Conservation (phyloP, 106 monocot genomes). For the Phalaenopsis aphrodite region DNA sequence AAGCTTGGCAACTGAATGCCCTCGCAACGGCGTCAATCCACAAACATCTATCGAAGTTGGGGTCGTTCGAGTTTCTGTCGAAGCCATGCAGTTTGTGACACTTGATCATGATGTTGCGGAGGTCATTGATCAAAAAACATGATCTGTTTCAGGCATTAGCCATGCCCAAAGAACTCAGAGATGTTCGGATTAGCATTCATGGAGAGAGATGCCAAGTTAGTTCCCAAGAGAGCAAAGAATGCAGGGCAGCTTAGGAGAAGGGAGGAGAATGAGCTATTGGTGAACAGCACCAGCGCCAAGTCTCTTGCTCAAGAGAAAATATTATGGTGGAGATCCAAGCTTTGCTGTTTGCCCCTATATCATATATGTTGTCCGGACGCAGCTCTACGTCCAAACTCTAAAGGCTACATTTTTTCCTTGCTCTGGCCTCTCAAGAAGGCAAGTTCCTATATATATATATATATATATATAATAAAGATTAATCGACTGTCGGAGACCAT, state of each 20-base stretch:
- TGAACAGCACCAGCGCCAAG: conserved; percentile 53
- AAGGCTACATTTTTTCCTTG: no score
- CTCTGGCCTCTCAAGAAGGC: conserved; percentile 58
- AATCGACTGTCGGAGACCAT: no score
- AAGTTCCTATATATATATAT: conserved; percentile 22
- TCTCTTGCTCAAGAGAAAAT: conserved; percentile 17
- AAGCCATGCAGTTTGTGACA: conserved; percentile 34
- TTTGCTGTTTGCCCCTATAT: no score
- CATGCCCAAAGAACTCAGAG: conserved; percentile 24
- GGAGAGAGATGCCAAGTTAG: conserved; percentile 75
- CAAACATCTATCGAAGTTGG: conserved; percentile 32
- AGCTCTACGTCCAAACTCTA: no score
- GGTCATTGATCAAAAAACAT: conserved; percentile 73
- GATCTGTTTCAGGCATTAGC: conserved; percentile 32
- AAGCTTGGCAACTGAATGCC: conserved; percentile 59
- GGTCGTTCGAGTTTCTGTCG: conserved; percentile 41
- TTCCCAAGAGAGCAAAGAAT: conserved; percentile 92
- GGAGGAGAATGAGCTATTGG: conserved; percentile 53
- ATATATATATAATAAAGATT: no score
- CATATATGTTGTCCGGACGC: no score
- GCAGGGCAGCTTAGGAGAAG: conserved; percentile 65
- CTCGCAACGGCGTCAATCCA: conserved; percentile 73
- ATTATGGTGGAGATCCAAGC: no score
- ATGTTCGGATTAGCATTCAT: conserved; percentile 75
- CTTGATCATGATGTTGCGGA: conserved; percentile 51